phyloP scores from a whole-genome alignment of 345 rosid genomes.

The Arabidopsis arenosa region DNA sequence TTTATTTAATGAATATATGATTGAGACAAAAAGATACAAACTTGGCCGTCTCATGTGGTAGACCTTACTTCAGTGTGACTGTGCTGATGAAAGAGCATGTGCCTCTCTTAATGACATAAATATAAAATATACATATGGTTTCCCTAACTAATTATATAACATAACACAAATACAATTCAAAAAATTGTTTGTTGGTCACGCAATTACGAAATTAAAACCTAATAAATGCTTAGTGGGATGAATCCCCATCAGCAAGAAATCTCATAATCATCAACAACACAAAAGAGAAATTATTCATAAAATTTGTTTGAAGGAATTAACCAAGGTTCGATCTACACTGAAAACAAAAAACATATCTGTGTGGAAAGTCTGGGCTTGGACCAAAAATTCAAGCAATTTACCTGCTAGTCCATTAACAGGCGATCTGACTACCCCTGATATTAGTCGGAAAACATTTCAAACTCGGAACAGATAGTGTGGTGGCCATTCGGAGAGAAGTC shows the following conservation, averaged over 20 bases:
- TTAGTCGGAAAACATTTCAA: too few species aligned
- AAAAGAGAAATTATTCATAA: neutral
- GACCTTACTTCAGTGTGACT: constrained; percentile 46
- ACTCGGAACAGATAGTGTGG: too few species aligned
- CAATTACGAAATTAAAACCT: constrained; percentile 32
- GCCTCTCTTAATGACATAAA: constrained; percentile 37
- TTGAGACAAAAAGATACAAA: constrained; percentile 17
- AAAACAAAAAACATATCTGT: too few species aligned
- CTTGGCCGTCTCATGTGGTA: constrained; percentile 41
- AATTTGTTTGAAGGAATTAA: neutral
- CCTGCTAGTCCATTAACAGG: too few species aligned
- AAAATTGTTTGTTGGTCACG: constrained; percentile 24
- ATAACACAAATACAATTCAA: constrained; percentile 1
- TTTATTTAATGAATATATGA: neutral
- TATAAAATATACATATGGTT: constrained; percentile 6
- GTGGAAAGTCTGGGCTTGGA: too few species aligned
- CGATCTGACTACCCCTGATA: too few species aligned
- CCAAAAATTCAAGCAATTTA: too few species aligned
- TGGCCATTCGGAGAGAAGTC: too few species aligned
- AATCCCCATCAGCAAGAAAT: constrained; percentile 39
- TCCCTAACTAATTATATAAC: neutral
- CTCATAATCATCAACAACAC: neutral
- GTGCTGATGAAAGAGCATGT: constrained; percentile 41
- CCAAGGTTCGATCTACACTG: too few species aligned
- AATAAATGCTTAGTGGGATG: constrained; percentile 41